Conservation (phyloP, 2,329 filamentous ascomycete species). For the Raffaelea arxii region DNA sequence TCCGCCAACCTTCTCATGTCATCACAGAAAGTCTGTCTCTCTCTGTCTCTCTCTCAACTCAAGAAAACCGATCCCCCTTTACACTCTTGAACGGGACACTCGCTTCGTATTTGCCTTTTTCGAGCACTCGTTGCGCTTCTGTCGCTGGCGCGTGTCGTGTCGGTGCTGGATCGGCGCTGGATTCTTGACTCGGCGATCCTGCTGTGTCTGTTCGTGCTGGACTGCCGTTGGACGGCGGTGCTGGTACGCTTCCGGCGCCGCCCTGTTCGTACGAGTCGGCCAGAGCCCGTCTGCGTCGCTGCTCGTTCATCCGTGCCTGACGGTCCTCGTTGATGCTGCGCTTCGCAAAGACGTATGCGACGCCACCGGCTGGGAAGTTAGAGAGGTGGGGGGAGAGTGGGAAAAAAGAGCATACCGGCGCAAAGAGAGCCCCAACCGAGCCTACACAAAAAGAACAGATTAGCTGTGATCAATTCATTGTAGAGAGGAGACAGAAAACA, state of each 20-base stretch:
- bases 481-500: not conserved
- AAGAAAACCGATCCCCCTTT: constrained; percentile 81
- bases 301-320: constrained; percentile 57
- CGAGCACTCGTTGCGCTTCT: constrained; percentile 53
- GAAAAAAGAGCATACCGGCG: constrained; percentile 48
- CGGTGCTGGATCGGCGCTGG: constrained; percentile 70
- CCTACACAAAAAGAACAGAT: constrained; percentile 44
- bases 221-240: constrained; percentile 24
- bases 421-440: constrained; percentile 87
- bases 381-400: constrained; percentile 1
- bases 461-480: too few relatives aligned
- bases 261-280: constrained; percentile 45
- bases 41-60: constrained; percentile 12
- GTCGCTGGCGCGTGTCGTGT: constrained; percentile 70
- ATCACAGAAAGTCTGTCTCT: too few relatives aligned
- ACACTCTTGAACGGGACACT: constrained; percentile 62
- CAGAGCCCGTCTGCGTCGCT: constrained; percentile 52
- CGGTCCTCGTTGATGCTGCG: constrained; percentile 87
- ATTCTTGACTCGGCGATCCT: constrained; percentile 61
- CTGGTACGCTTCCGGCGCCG: constrained; percentile 10
- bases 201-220: constrained; percentile 49
- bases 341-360: constrained; percentile 95
- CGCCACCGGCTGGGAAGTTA: constrained; percentile 60
- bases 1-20: too few relatives aligned
- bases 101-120: constrained; percentile 89